These are phyloP conservation scores for Tetrahymena elliotti DNA, from an alignment of 73 alveolate species.

Conservation along the genomic window DNA sequence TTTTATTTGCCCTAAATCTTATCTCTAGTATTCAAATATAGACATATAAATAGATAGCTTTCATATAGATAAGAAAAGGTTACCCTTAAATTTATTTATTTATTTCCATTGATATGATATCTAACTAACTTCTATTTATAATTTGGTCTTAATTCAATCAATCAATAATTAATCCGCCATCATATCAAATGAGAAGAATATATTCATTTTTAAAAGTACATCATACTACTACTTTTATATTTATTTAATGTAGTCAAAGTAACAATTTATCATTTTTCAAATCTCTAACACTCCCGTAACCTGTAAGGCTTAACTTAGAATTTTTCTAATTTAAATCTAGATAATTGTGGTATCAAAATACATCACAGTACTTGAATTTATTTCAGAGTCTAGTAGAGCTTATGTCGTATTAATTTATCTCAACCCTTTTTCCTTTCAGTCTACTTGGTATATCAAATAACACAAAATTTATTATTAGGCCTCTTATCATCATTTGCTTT, in stretches of 20 bases:
- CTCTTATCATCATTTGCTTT: too few relatives aligned
- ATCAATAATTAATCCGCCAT: neutral
- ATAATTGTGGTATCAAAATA: neutral
- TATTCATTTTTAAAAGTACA: neutral
- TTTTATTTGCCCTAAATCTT: neutral
- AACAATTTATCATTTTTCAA: neutral
- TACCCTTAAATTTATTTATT: neutral
- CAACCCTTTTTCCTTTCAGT: neutral
- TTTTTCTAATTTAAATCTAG: neutral
- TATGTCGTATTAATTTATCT: neutral
- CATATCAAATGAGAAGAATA: neutral
- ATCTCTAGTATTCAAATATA: neutral
- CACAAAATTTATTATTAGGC: too few relatives aligned
- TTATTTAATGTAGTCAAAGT: neutral
- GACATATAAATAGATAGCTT: neutral
- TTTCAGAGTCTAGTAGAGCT: neutral
- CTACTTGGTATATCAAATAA: too few relatives aligned
- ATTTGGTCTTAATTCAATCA: neutral
- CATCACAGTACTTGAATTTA: too few relatives aligned
- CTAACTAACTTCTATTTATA: neutral
- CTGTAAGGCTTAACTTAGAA: neutral
- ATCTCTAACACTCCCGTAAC: neutral
- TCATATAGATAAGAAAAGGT: neutral
- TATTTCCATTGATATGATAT: neutral
- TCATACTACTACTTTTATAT: neutral